A percentile compares a stretch with the other conserved stretches of the same genome.
These are phyloP conservation scores for Scopulariopsis brevicaulis DNA, from an alignment of 2,329 filamentous ascomycete species.

Conservation along the genomic window DNA sequence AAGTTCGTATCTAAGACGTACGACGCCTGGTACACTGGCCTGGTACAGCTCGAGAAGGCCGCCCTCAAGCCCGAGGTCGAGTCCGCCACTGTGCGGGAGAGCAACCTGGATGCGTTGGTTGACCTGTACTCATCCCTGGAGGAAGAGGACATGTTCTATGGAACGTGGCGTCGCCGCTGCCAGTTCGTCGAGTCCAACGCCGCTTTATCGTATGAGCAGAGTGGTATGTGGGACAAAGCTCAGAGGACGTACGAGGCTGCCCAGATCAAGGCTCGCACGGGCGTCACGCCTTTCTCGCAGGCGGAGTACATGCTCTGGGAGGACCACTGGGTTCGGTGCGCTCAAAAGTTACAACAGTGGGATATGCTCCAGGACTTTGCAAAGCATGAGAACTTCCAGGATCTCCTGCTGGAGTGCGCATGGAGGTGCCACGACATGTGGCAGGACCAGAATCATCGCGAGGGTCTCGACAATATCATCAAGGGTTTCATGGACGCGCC, in stretches of 20 bases:
- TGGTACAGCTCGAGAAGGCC: constrained; percentile 80
- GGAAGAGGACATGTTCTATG: constrained; percentile 96
- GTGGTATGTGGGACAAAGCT: constrained; percentile 98
- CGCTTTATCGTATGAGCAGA: constrained; percentile 94
- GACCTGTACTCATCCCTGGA: constrained; percentile 84
- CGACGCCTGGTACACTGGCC: constrained; percentile 93
- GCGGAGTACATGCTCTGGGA: constrained; percentile 99
- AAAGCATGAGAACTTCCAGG: constrained; percentile 97
- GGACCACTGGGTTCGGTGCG: constrained; percentile 96
- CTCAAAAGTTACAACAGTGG: constrained; percentile 98
- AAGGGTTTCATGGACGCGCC: constrained; percentile 97
- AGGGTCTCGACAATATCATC: constrained; percentile 84
- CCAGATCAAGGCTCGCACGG: constrained; percentile 92
- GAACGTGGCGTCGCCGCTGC: constrained; percentile 88
- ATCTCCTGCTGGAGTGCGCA: constrained; percentile 85
- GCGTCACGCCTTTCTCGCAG: constrained; percentile 90
- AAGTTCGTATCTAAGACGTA: constrained; percentile 93
- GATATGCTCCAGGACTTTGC: constrained; percentile 95
- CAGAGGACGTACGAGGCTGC: constrained; percentile 94
- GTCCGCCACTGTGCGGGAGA: constrained; percentile 75
- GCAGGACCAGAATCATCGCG: constrained; percentile 74
- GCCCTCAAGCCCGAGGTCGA: constrained; percentile 78
- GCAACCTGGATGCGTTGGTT: constrained; percentile 89
- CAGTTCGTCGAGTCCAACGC: constrained; percentile 98
- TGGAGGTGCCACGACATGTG: constrained; percentile 96